phyloP scores from a whole-genome alignment of 352 stramenopile species.

The Phytophthora fragariaefolia region DNA sequence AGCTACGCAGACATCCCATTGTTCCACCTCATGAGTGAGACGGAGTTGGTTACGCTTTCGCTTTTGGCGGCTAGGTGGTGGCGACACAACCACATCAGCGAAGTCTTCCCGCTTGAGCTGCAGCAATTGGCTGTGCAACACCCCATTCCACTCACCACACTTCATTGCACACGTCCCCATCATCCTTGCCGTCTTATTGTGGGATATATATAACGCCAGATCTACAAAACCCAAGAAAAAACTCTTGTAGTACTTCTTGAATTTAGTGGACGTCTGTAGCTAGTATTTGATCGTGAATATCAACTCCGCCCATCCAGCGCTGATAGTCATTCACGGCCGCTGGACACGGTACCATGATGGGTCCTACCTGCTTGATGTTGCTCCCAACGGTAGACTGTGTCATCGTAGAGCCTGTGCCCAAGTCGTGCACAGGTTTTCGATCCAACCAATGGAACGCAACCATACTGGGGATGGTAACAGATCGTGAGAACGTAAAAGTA shows the following conservation, averaged over 20 bases:
- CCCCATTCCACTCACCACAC: not conserved
- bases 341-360: slow-evolving; percentile 16
- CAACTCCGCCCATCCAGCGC: slow-evolving; percentile 35
- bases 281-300: slow-evolving; percentile 32
- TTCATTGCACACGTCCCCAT: not conserved
- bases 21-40: not conserved
- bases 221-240: not conserved
- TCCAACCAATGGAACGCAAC: slow-evolving; percentile 28
- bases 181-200: not conserved
- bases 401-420: slow-evolving; percentile 21
- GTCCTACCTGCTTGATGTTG: slow-evolving; percentile 20
- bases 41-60: not conserved
- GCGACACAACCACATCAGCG: not conserved
- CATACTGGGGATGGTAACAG: slow-evolving; percentile 19
- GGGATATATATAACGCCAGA: not conserved
- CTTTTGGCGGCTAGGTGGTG: not conserved
- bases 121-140: not conserved
- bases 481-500: slow-evolving; percentile 5
- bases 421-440: slow-evolving; percentile 35
- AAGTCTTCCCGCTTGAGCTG: slow-evolving; percentile 5
- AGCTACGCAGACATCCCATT: not conserved
- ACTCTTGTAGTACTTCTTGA: not conserved
- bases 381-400: slow-evolving; percentile 2
- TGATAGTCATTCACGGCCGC: slow-evolving; percentile 30
- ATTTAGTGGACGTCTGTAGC: slow-evolving; percentile 11